Evolutionary conservation across 495 filamentous ascomycete species (phyloP).

Genomic region (Penicillium malachiteum): DNA sequence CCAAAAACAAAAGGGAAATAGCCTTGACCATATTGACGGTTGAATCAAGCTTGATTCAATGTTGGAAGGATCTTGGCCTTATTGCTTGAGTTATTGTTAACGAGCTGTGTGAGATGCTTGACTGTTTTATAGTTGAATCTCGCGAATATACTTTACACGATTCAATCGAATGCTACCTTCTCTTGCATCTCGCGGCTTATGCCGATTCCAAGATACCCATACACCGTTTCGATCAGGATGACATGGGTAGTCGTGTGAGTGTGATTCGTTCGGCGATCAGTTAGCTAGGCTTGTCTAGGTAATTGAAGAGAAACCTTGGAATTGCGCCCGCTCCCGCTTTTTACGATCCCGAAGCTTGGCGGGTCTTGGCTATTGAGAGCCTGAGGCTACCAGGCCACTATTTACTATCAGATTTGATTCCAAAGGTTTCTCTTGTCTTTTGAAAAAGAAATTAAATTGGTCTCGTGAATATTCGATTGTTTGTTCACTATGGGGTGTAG

Average conservation of each 20-base stretch:
- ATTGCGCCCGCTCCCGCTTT: neutral
- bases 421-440: too few species aligned
- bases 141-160: neutral
- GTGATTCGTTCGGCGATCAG: neutral
- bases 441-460: too few species aligned
- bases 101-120: neutral
- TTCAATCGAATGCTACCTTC: neutral
- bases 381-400: too few species aligned
- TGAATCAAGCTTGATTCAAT: neutral
- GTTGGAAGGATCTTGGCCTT: neutral
- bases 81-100: neutral
- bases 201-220: neutral
- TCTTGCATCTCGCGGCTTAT: neutral
- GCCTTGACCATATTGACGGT: neutral
- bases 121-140: neutral
- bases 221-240: neutral
- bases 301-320: neutral
- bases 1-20: slow-evolving; percentile 16
- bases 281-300: neutral
- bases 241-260: neutral
- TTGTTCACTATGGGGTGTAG: too few species aligned
- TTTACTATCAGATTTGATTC: too few species aligned
- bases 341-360: too few species aligned
- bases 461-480: too few species aligned
- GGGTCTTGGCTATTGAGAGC: too few species aligned